A percentile compares a stretch with the other conserved stretches of the same genome.
phyloP scores from a whole-genome alignment of 768 basidiomycete genomes.

The Chalciporus pseudorubinellus region DNA sequence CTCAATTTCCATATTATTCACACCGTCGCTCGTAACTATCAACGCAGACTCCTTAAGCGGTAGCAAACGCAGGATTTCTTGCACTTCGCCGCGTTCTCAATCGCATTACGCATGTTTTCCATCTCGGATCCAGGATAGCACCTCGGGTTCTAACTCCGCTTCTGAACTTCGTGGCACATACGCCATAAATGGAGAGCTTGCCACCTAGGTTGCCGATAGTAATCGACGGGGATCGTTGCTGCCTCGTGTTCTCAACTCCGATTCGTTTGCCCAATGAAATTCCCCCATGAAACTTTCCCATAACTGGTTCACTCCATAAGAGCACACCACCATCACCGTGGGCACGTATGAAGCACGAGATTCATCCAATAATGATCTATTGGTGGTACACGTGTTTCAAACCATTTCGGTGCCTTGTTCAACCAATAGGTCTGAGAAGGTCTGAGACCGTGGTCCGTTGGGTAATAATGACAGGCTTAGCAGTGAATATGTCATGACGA shows the following conservation, averaged over 20 bases:
- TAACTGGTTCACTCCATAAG: conserved; percentile 3
- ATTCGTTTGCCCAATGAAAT: conserved; percentile 19
- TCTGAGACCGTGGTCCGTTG: too few species aligned
- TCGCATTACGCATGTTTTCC: not conserved
- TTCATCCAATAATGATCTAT: conserved; percentile 12
- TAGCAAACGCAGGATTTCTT: not conserved
- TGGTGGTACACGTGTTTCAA: conserved; percentile 20
- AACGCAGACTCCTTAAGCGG: not conserved
- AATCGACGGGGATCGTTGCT: conserved; percentile 10
- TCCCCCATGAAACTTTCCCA: conserved; percentile 9
- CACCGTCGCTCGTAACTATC: not conserved
- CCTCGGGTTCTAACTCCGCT: conserved; percentile 1
- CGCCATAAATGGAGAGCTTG: conserved; percentile 7
- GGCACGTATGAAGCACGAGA: conserved; percentile 16
- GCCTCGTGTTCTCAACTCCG: conserved; percentile 31
- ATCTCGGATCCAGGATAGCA: conserved; percentile 17
- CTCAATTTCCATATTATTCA: not conserved
- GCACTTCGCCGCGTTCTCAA: not conserved
- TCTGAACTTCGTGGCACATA: conserved; percentile 5
- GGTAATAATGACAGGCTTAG: not conserved
- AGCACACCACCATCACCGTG: conserved; percentile 13
- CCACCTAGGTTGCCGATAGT: conserved; percentile 3
- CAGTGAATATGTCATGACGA: not conserved
- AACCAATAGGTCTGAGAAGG: too few species aligned
- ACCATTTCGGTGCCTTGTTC: conserved; percentile 9